phyloP scores from a whole-genome alignment of 2,329 filamentous ascomycete species.

The Apiospora hydei region DNA sequence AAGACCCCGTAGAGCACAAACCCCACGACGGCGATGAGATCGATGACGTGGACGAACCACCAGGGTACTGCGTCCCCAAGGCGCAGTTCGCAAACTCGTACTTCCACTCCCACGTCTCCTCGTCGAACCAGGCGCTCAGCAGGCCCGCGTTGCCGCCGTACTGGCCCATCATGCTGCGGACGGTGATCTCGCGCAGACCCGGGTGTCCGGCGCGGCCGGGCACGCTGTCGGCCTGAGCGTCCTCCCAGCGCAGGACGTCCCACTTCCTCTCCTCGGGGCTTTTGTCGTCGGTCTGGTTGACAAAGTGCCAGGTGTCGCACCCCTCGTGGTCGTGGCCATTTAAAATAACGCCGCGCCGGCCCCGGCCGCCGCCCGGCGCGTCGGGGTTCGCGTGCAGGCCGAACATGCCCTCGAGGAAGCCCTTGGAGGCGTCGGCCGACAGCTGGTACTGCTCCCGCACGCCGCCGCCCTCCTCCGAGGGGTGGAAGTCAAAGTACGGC shows the following conservation, averaged over 20 bases:
- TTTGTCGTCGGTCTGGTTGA: constrained; percentile 65
- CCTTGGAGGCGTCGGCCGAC: constrained; percentile 72
- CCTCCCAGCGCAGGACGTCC: constrained; percentile 57
- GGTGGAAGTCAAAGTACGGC: constrained; percentile 83
- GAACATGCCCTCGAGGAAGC: constrained; percentile 84
- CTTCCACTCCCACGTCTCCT: constrained; percentile 74
- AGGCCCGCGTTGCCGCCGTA: constrained; percentile 92
- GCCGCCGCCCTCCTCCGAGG: constrained; percentile 68
- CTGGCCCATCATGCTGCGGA: constrained; percentile 98
- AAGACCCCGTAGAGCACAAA: constrained; percentile 39
- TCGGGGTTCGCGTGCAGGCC: constrained; percentile 72
- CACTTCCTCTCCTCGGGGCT: constrained; percentile 52
- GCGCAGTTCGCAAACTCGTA: constrained; percentile 82
- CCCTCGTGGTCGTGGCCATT: constrained; percentile 97
- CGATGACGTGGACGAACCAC: constrained; percentile 87
- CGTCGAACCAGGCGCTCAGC: constrained; percentile 88
- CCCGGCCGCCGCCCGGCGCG: constrained; percentile 67
- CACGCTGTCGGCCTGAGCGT: constrained; percentile 51
- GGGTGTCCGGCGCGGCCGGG: constrained; percentile 55
- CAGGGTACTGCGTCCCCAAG: constrained; percentile 87
- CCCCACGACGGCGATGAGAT: constrained; percentile 56
- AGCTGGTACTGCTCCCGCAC: constrained; percentile 93
- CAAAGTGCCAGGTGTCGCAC: constrained; percentile 87
- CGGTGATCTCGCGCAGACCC: constrained; percentile 85
- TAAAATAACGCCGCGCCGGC: constrained; percentile 79